These are phyloP conservation scores for Kodamaea ohmeri DNA, from an alignment of 1,139 yeast genomes.

Conservation along the genomic window DNA sequence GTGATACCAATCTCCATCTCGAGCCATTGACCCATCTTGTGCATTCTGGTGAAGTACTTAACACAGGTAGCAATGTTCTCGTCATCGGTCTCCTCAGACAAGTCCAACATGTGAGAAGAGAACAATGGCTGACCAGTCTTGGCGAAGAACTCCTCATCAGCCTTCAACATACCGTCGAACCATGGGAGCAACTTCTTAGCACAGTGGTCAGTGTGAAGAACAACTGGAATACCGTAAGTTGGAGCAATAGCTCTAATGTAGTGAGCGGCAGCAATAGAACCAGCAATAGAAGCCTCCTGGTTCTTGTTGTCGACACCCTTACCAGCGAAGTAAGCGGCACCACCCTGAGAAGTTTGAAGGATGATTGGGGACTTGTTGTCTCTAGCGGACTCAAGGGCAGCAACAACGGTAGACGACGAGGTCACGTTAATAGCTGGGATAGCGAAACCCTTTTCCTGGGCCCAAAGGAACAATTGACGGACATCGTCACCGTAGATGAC, in stretches of 20 bases:
- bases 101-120: constrained; percentile 98
- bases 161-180: constrained; percentile 97
- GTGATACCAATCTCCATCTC: constrained; percentile 99
- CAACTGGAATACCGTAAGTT: constrained; percentile 92
- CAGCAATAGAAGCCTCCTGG: constrained; percentile 92
- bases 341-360: constrained; percentile 97
- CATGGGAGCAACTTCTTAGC: constrained; percentile 97
- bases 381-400: constrained; percentile 98
- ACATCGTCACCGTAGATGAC: constrained; percentile 99
- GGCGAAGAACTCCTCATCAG: constrained; percentile 90
- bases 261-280: constrained; percentile 97
- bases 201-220: constrained; percentile 98
- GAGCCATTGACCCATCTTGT: constrained; percentile 94
- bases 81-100: constrained; percentile 94
- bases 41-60: constrained; percentile 91
- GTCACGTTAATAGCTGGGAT: constrained; percentile 98
- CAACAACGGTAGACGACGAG: constrained; percentile 94
- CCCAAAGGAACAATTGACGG: constrained; percentile 85
- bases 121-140: constrained; percentile 89
- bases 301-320: constrained; percentile 94
- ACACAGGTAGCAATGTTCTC: constrained; percentile 93
- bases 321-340: constrained; percentile 99
- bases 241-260: constrained; percentile 97
- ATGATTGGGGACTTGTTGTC: constrained; percentile 94
- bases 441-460: constrained; percentile 91